Evolutionary conservation across 1,139 yeast genomes (phyloP).

Genomic region (Yamadazyma friedrichii): DNA sequence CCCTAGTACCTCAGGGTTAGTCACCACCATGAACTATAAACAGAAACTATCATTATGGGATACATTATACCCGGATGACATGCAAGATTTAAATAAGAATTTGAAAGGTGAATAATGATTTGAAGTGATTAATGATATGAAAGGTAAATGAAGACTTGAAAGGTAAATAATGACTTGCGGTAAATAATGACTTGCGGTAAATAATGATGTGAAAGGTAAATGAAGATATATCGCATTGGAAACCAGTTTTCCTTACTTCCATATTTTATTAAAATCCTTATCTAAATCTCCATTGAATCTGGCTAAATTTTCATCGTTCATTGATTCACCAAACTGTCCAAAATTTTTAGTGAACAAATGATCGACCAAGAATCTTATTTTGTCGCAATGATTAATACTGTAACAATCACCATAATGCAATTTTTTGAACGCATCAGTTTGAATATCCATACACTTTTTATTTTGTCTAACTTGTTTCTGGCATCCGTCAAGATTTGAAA

Average conservation of each 20-base stretch:
- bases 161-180: no score
- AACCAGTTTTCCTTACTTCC: slow-evolving; percentile 29
- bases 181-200: no score
- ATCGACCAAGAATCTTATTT: slow-evolving; percentile 38
- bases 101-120: no score
- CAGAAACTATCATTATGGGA: slow-evolving; percentile 54
- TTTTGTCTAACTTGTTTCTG: slow-evolving; percentile 26
- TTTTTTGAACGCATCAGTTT: slow-evolving; percentile 33
- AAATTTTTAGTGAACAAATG: slow-evolving; percentile 36
- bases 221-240: no score
- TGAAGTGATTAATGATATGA: no score
- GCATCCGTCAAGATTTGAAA: slow-evolving; percentile 28
- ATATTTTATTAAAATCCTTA: slow-evolving; percentile 30
- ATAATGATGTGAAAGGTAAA: no score
- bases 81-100: no score
- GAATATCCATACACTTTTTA: slow-evolving; percentile 34
- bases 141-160: no score
- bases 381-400: slow-evolving; percentile 36
- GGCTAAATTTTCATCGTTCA: slow-evolving; percentile 25
- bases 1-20: slow-evolving; percentile 80
- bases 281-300: slow-evolving; percentile 34
- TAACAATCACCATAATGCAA: slow-evolving; percentile 42
- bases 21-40: slow-evolving; percentile 46
- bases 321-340: slow-evolving; percentile 38
- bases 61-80: slow-evolving; percentile 10